Conservation (phyloP, 2,329 filamentous ascomycete genomes). For the Hirsutella rhossiliensis region DNA sequence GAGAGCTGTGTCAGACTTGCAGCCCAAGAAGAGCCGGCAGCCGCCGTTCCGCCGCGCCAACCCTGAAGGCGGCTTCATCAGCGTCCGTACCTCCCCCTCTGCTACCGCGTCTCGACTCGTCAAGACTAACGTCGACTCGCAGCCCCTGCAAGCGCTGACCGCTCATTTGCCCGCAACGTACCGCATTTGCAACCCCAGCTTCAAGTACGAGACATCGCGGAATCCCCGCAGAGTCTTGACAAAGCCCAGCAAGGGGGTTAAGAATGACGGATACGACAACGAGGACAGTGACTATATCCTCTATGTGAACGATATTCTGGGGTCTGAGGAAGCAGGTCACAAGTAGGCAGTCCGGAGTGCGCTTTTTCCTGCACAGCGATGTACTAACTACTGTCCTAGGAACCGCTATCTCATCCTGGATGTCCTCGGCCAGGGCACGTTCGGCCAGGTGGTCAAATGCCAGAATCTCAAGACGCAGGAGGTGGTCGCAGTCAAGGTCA, state of each 20-base stretch:
- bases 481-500: slow-evolving; percentile 96
- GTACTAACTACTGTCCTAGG: slow-evolving; percentile 27
- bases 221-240: slow-evolving; percentile 93
- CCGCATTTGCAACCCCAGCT: slow-evolving; percentile 92
- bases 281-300: slow-evolving; percentile 99
- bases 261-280: slow-evolving; percentile 98
- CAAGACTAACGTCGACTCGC: slow-evolving; percentile 4
- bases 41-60: slow-evolving; percentile 88
- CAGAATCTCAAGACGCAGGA: slow-evolving; percentile 98
- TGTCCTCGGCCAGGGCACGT: slow-evolving; percentile 92
- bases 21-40: slow-evolving; percentile 74
- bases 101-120: not conserved
- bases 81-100: slow-evolving; percentile 43
- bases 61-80: slow-evolving; percentile 95
- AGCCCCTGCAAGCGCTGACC: slow-evolving; percentile 93
- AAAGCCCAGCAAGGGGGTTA: slow-evolving; percentile 95
- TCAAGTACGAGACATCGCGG: slow-evolving; percentile 97
- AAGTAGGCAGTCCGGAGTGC: slow-evolving; percentile 47
- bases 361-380: not conserved
- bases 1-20: slow-evolving; percentile 58
- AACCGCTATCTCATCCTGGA: slow-evolving; percentile 96
- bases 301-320: slow-evolving; percentile 96
- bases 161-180: slow-evolving; percentile 90
- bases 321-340: slow-evolving; percentile 94
- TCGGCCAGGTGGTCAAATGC: slow-evolving; percentile 97